Conservation (phyloP, 2,329 filamentous ascomycete genomes). For the Sclerotinia glacialis region DNA sequence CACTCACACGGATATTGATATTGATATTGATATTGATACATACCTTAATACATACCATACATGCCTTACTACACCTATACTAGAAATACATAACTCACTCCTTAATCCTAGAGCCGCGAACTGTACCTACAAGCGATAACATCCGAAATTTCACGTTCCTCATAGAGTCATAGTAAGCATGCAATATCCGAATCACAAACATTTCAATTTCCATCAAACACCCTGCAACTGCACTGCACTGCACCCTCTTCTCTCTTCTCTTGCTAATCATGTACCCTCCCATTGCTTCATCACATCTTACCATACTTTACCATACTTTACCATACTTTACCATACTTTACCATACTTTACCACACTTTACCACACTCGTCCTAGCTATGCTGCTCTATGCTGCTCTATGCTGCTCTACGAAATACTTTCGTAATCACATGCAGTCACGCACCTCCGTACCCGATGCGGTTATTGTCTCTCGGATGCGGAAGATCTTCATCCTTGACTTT, state of each 20-base stretch:
- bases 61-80: no score
- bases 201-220: slow-evolving; percentile 13
- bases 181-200: slow-evolving; percentile 17
- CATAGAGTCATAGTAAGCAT: background rate
- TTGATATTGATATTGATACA: background rate
- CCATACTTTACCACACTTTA: background rate
- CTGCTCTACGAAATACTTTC: background rate
- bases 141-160: background rate
- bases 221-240: background rate
- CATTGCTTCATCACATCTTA: no score
- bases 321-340: no score
- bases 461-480: slow-evolving; percentile 8
- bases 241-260: no score
- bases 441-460: background rate
- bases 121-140: background rate
- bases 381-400: background rate
- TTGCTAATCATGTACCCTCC: no score
- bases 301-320: no score
- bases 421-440: slow-evolving; percentile 11
- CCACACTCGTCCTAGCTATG: background rate
- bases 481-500: slow-evolving; percentile 10
- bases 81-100: no score
- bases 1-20: slow-evolving; percentile 3
- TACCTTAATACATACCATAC: no score
- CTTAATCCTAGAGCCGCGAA: background rate